Conservation (phyloP, 495 filamentous ascomycete genomes). For the Hypoxylon fragiforme region DNA sequence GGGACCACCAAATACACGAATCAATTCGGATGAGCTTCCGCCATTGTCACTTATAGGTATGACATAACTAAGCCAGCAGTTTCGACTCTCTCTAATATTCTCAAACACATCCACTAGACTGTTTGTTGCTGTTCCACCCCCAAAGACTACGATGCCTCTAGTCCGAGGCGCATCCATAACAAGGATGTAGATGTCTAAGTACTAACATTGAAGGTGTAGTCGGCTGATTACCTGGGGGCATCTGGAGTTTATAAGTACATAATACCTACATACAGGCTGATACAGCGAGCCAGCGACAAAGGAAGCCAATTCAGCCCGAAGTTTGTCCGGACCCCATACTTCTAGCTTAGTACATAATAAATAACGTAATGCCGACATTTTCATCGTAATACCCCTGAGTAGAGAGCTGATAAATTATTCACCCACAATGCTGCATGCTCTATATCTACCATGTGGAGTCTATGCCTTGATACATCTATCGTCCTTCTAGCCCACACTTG, state of each 20-base stretch:
- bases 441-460: constrained; percentile 25
- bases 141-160: constrained; percentile 74
- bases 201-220: too few relatives aligned
- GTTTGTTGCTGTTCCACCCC: constrained; percentile 89
- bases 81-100: constrained; percentile 68
- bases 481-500: too few relatives aligned
- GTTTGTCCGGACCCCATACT: constrained; percentile 9
- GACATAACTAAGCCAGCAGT: constrained; percentile 74
- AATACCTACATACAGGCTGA: too few relatives aligned
- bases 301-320: constrained; percentile 1
- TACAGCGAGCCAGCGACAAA: too few relatives aligned
- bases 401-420: neutral
- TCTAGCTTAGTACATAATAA: neutral
- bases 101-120: constrained; percentile 91
- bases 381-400: neutral
- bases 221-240: too few relatives aligned
- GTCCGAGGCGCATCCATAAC: constrained; percentile 28
- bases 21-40: constrained; percentile 86
- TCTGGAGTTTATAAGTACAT: too few relatives aligned
- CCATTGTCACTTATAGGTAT: constrained; percentile 97
- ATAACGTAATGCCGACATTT: neutral
- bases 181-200: neutral
- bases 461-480: too few relatives aligned
- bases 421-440: constrained; percentile 3
- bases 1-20: constrained; percentile 89